phyloP scores from a whole-genome alignment of 2,329 filamentous ascomycete species.

The Aspergillus pseudonomiae region DNA sequence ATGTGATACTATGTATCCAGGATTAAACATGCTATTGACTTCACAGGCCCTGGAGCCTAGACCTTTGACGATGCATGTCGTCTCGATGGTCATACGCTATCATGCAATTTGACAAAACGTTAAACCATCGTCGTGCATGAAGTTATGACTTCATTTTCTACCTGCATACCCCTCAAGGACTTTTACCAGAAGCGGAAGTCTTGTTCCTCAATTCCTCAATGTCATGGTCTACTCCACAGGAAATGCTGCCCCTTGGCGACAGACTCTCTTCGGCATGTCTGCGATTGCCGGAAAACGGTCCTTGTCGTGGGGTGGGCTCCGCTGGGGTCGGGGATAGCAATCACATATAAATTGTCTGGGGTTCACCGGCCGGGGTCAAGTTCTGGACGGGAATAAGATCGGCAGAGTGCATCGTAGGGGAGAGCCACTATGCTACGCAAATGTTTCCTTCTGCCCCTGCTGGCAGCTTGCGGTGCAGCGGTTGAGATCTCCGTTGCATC shows the following conservation, averaged over 20 bases:
- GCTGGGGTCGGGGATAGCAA: background rate
- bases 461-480: slow-evolving; percentile 29
- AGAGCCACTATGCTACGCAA: slow-evolving; percentile 23
- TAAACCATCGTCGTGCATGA: background rate
- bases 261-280: background rate
- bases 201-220: background rate
- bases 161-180: slow-evolving; percentile 15
- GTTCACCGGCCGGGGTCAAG: background rate
- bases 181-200: slow-evolving; percentile 16
- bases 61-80: background rate
- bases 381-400: slow-evolving; percentile 13
- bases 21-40: background rate
- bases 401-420: slow-evolving; percentile 10
- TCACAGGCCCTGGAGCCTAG: background rate
- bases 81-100: background rate
- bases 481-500: slow-evolving; percentile 32
- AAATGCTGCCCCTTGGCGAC: background rate
- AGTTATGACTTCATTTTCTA: background rate
- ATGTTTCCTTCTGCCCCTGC: slow-evolving; percentile 27
- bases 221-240: background rate
- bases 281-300: background rate
- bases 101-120: slow-evolving; percentile 7
- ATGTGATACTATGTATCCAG: background rate
- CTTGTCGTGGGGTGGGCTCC: background rate
- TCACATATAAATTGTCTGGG: slow-evolving; percentile 10